A percentile compares a stretch with the other conserved stretches of the same genome.
Conservation (phyloP, 495 filamentous ascomycete species). For the Amphirosellinia nigrospora region DNA sequence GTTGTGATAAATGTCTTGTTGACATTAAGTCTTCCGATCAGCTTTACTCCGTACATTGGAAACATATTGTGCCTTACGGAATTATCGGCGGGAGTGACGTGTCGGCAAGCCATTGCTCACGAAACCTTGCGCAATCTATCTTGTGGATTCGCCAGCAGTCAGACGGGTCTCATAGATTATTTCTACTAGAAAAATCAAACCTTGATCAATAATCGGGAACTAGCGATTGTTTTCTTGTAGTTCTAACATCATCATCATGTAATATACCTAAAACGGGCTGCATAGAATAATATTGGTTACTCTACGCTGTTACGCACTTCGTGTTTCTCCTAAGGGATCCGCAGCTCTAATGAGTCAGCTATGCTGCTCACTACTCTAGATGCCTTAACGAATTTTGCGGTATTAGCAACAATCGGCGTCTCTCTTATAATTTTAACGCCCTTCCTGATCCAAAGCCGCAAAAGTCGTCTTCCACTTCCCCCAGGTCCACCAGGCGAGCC, state of each 20-base stretch:
- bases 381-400: background rate
- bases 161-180: background rate
- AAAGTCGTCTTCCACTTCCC: constrained; percentile 43
- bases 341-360: background rate
- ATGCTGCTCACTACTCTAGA: background rate
- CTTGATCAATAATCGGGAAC: background rate
- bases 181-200: background rate
- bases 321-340: background rate
- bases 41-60: too few relatives aligned
- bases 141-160: background rate
- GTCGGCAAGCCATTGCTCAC: background rate
- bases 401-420: background rate
- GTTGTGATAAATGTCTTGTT: too few relatives aligned
- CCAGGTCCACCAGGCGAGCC: constrained; percentile 48
- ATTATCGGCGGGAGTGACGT: background rate
- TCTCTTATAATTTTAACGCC: constrained; percentile 16
- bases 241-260: background rate
- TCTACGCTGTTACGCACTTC: background rate
- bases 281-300: background rate
- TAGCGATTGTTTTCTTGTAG: background rate
- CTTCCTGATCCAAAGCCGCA: constrained; percentile 13
- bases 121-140: background rate
- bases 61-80: background rate
- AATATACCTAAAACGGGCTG: background rate
- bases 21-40: too few relatives aligned